Evolutionary conservation across 352 stramenopile genomes (phyloP), one percentile per base, ranked within the genome.

Genomic region (Elongisporangium senticosum): DNA sequence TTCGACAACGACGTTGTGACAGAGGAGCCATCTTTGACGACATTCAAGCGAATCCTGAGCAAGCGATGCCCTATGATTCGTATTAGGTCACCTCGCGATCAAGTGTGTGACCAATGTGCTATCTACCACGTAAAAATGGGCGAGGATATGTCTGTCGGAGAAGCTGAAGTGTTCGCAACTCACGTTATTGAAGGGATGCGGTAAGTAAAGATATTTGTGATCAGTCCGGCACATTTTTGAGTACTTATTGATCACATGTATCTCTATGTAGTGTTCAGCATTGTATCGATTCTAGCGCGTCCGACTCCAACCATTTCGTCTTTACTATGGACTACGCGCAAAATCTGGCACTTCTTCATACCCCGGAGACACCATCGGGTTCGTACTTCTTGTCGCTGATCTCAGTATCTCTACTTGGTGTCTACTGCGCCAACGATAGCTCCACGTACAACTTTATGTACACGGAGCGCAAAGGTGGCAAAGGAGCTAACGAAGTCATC

Each of bases 351-450:
- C 47, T 68, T 2, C 65, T 60, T 0, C 62, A 53, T 6, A 49
- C 62, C 4, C 19, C 49, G 2, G 58, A 33, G 4, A 67, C 53
- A 3, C 61, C 61, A 4, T 64, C 56, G 0, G 22, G 61, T 13
- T 70, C 58, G 51, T 70, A 71, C 40, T 74, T 68, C 13, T 21
- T 67, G 5, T 74, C 59, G 7, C 37, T 74, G 1, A 15, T 53
- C 0, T 63, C 14, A 53, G 40, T 48, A 51, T 52, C 6, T 61
- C 64, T 49, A 21, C 51, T 7, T 58, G 51, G 22, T 28, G 17
- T 67, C 17, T 64, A 55, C 28, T 67, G 51, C n/a, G n/a, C n/a
- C n/a, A n/a, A n/a, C n/a, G 48, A 61, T 2, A n/a, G 28, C 2
- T 22, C n/a, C 0, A 52, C 66, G 13, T 59, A 51, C 8, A 64